Percentiles rank a stretch among this genome's conserved stretches.
Conservation (phyloP, 2,329 filamentous ascomycete species). For the Xylariales sp. region DNA sequence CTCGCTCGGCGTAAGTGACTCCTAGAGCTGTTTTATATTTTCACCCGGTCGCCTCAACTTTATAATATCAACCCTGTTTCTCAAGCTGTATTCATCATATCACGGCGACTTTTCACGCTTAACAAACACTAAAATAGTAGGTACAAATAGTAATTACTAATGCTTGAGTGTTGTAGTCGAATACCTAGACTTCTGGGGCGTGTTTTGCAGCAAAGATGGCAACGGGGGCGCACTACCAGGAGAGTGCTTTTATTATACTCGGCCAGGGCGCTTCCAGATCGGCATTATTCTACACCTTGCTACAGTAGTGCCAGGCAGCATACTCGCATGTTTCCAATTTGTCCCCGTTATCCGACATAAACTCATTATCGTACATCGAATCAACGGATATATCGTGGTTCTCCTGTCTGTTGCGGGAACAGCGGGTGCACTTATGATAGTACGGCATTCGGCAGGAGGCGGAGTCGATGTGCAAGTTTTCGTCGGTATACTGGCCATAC, state of each 20-base stretch:
- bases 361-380: slow-evolving; percentile 65
- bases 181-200: slow-evolving; percentile 60
- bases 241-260: slow-evolving; percentile 56
- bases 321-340: slow-evolving; percentile 62
- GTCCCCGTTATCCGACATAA: slow-evolving; percentile 60
- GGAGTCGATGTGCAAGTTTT: slow-evolving; percentile 60
- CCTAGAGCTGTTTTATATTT: not conserved
- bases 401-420: slow-evolving; percentile 60
- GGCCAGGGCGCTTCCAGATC: slow-evolving; percentile 46
- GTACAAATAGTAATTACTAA: not conserved
- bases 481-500: slow-evolving; percentile 57
- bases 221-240: slow-evolving; percentile 47
- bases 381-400: slow-evolving; percentile 68
- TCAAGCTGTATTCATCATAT: too few species aligned
- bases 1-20: slow-evolving; percentile 54
- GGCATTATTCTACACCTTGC: slow-evolving; percentile 61
- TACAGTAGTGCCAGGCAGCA: slow-evolving; percentile 57
- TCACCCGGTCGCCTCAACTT: not conserved
- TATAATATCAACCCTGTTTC: not conserved
- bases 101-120: not conserved
- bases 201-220: slow-evolving; percentile 47
- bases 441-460: slow-evolving; percentile 64
- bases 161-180: slow-evolving; percentile 42
- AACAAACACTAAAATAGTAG: not conserved
- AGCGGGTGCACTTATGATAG: slow-evolving; percentile 65